Evolutionary conservation across 2,329 filamentous ascomycete species (phyloP).

Genomic region (Leptosphaerulina australis): DNA sequence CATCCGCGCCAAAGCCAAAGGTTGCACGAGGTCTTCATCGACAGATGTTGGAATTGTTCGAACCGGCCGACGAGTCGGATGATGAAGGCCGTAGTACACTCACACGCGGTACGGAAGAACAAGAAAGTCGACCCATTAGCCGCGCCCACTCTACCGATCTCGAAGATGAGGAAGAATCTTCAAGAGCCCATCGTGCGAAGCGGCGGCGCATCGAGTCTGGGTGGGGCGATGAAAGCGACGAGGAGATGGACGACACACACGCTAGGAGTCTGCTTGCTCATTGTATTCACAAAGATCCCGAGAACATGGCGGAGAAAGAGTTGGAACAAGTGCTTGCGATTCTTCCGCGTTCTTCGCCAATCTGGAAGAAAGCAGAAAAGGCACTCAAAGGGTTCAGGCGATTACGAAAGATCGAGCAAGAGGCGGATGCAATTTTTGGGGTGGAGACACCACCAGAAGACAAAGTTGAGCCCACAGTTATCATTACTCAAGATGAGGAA

Average conservation of each 20-base stretch:
- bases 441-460: constrained; percentile 55
- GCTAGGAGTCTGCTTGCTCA: constrained; percentile 56
- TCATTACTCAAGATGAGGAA: constrained; percentile 53
- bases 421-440: constrained; percentile 73
- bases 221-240: constrained; percentile 56
- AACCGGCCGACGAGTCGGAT: constrained; percentile 83
- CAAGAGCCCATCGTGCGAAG: constrained; percentile 53
- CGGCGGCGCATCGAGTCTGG: constrained; percentile 53
- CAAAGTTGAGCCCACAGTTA: constrained; percentile 44
- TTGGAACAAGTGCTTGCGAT: constrained; percentile 62
- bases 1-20: constrained; percentile 60
- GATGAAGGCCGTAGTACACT: constrained; percentile 72
- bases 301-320: constrained; percentile 70
- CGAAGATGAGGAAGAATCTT: constrained; percentile 57
- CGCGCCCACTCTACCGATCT: constrained; percentile 62
- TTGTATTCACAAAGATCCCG: constrained; percentile 65
- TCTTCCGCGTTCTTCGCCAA: constrained; percentile 63
- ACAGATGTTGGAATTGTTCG: constrained; percentile 72
- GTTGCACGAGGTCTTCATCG: constrained; percentile 79
- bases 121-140: constrained; percentile 80
- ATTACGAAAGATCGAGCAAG: constrained; percentile 80
- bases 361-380: constrained; percentile 75
- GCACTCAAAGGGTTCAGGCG: constrained; percentile 61
- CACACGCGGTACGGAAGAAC: constrained; percentile 80
- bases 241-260: constrained; percentile 55